These are phyloP conservation scores for Actinidia arguta DNA, from an alignment of 179 eudicot species.

Conservation along the genomic window DNA sequence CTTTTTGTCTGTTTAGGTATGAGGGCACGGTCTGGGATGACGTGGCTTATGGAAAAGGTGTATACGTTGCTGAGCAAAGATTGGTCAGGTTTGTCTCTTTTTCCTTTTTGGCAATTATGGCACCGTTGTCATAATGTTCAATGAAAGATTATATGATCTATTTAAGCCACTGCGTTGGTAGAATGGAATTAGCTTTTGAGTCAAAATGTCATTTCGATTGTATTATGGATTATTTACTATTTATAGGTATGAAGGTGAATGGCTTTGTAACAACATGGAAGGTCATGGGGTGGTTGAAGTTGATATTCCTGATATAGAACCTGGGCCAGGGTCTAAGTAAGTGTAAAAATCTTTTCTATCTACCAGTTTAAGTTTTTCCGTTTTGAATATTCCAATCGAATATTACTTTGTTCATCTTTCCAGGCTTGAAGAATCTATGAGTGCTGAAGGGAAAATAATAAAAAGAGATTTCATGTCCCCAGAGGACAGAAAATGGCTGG, in stretches of 20 bases:
- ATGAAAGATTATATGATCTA: neutral
- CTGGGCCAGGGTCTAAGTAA: constrained; percentile 92
- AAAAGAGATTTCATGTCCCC: constrained; percentile 80
- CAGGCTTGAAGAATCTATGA: constrained; percentile 92
- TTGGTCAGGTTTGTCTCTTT: constrained; percentile 66
- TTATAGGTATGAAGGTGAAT: constrained; percentile 90
- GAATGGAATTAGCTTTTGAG: neutral
- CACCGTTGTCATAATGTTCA: neutral
- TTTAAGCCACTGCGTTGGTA: neutral
- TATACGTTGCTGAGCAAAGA: constrained; percentile 79
- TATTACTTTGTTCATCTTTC: constrained; percentile 21
- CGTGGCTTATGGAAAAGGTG: constrained; percentile 94
- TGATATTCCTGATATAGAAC: constrained; percentile 82
- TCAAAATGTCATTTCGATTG: neutral
- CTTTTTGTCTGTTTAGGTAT: constrained; percentile 48
- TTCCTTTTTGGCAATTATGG: neutral
- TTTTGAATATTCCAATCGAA: neutral
- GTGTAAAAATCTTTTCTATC: constrained; percentile 19
- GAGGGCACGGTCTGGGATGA: constrained; percentile 99
- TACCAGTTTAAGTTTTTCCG: neutral
- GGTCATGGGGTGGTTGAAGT: constrained; percentile 96
- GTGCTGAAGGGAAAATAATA: constrained; percentile 85
- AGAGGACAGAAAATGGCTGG: constrained; percentile 86
- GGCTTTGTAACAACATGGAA: constrained; percentile 88
- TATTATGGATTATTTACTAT: constrained; percentile 12